Conservation (phyloP, 768 basidiomycete species). For the Calvatia gigantea region DNA sequence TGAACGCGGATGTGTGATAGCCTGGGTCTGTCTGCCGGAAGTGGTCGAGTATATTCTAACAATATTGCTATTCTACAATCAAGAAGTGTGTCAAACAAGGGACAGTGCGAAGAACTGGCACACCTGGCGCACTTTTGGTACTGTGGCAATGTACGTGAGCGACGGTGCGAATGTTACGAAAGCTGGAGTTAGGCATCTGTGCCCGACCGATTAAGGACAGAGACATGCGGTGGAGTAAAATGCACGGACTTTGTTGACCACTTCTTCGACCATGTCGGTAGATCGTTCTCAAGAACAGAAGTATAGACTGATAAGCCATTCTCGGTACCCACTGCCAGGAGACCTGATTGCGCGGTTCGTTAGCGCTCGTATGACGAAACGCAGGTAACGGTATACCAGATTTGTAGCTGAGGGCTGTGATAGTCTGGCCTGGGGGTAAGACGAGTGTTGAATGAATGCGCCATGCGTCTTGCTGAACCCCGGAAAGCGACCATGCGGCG, state of each 20-base stretch:
- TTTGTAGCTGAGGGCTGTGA: conserved; percentile 69
- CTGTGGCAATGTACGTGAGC: conserved; percentile 67
- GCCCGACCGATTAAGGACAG: not conserved
- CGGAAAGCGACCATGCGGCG: conserved; percentile 79
- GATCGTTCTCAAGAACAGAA: conserved; percentile 74
- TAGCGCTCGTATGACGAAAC: not conserved
- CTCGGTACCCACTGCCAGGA: conserved; percentile 67
- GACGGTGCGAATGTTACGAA: conserved; percentile 71
- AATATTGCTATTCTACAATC: conserved; percentile 46
- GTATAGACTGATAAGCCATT: conserved; percentile 69
- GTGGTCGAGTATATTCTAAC: conserved; percentile 73
- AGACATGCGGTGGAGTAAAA: not conserved
- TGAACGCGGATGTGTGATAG: conserved; percentile 70
- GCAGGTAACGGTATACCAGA: conserved; percentile 47
- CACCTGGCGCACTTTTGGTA: conserved; percentile 45
- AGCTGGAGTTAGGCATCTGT: conserved; percentile 5
- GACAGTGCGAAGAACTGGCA: not conserved
- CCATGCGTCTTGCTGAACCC: conserved; percentile 61
- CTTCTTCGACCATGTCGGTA: conserved; percentile 80
- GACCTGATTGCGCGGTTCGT: conserved; percentile 40
- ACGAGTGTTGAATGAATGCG: conserved; percentile 77
- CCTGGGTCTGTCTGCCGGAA: conserved; percentile 64
- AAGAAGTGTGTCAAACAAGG: not conserved
- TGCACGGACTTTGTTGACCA: conserved; percentile 60
- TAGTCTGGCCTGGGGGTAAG: conserved; percentile 49